These are phyloP conservation scores for Candida alai DNA, from an alignment of 805 yeast species.

Conservation along the genomic window DNA sequence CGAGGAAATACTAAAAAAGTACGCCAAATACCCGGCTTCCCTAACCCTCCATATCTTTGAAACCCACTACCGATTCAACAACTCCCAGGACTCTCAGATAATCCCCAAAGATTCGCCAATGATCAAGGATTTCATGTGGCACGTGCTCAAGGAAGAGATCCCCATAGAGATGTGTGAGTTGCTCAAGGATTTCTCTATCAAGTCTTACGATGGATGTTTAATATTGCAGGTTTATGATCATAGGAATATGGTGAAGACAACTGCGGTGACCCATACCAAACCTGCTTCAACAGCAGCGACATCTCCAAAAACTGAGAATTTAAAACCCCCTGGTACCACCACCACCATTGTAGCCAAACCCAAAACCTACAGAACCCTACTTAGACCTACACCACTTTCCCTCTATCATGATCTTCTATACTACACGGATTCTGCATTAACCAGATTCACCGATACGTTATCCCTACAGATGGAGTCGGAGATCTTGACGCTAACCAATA, in stretches of 20 bases:
- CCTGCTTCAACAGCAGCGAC: slow-evolving; percentile 6
- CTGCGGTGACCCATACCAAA: slow-evolving; percentile 8
- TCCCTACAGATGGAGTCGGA: slow-evolving; percentile 87
- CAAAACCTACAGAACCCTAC: slow-evolving; percentile 68
- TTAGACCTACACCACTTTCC: slow-evolving; percentile 77
- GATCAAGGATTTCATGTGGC: slow-evolving; percentile 73
- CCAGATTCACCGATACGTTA: slow-evolving; percentile 72
- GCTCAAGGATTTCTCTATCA: slow-evolving; percentile 78
- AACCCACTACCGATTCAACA: slow-evolving; percentile 87
- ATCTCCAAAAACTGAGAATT: slow-evolving; percentile 4
- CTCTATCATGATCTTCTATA: slow-evolving; percentile 80
- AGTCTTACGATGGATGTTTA: slow-evolving; percentile 85
- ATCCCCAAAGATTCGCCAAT: slow-evolving; percentile 78
- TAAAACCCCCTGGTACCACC: slow-evolving; percentile 6
- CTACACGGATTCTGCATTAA: slow-evolving; percentile 73
- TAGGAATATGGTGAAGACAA: slow-evolving; percentile 43
- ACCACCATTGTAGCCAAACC: slow-evolving; percentile 43
- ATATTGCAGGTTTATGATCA: slow-evolving; percentile 87
- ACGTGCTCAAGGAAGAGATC: slow-evolving; percentile 75
- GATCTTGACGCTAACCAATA: slow-evolving; percentile 68
- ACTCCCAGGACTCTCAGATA: slow-evolving; percentile 71
- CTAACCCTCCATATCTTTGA: slow-evolving; percentile 87
- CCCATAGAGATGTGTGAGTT: slow-evolving; percentile 90
- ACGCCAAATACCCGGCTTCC: slow-evolving; percentile 72
- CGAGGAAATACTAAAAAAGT: slow-evolving; percentile 71